These are phyloP conservation scores for Fraxinus baroniana DNA, from an alignment of 305 asterid species.

Conservation along the genomic window DNA sequence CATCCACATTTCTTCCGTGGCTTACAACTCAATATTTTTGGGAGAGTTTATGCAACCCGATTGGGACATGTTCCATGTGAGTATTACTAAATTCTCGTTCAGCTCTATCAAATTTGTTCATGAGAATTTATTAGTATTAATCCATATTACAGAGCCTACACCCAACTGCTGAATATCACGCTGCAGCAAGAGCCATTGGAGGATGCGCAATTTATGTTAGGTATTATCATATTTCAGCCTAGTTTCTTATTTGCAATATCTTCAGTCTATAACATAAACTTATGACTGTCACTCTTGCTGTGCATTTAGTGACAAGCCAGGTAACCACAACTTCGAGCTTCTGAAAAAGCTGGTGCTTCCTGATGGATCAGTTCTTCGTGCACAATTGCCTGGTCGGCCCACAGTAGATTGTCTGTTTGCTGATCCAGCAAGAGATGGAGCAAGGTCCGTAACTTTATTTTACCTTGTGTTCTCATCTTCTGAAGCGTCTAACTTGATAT, in stretches of 20 bases:
- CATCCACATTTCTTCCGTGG: slow-evolving; percentile 87
- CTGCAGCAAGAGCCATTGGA: slow-evolving; percentile 97
- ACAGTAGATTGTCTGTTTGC: slow-evolving; percentile 79
- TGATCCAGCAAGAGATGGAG: slow-evolving; percentile 99
- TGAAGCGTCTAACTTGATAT: not conserved
- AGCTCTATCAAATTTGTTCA: not conserved
- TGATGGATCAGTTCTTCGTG: slow-evolving; percentile 89
- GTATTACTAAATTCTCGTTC: slow-evolving; percentile 19
- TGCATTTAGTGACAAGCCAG: slow-evolving; percentile 80
- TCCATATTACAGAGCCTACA: slow-evolving; percentile 68
- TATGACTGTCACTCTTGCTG: not conserved
- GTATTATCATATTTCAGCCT: slow-evolving; percentile 28
- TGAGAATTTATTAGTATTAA: slow-evolving; percentile 13
- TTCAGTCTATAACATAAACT: not conserved
- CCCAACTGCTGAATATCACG: slow-evolving; percentile 94
- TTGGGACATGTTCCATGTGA: slow-evolving; percentile 99
- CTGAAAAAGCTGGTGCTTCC: slow-evolving; percentile 87
- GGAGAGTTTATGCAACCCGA: slow-evolving; percentile 98
- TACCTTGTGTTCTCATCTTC: not conserved
- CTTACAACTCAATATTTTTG: slow-evolving; percentile 80
- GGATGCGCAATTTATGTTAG: slow-evolving; percentile 94
- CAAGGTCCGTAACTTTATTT: slow-evolving; percentile 44
- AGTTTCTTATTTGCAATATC: not conserved
- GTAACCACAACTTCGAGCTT: slow-evolving; percentile 90
- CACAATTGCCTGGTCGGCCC: slow-evolving; percentile 90